A percentile compares a stretch with the other conserved stretches of the same genome.
These are phyloP conservation scores for rapeseed (Brassica napus) DNA, from an alignment of 345 rosid genomes.

Conservation along the genomic window Da-Ae NC_063448.1:56242501-56243000, in stretches of 20 bases:
- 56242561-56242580: conserved; percentile 70
- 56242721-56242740: conserved; percentile 34
- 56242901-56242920: background rate
- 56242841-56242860: conserved; percentile 14
- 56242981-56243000: background rate
- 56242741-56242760: conserved; percentile 27
- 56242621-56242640: conserved; percentile 50
- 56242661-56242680: conserved; percentile 29
- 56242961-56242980: background rate
- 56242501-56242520: conserved; percentile 52
- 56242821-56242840: conserved; percentile 32
- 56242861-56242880: conserved; percentile 15
- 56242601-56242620: conserved; percentile 69
- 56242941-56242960: background rate
- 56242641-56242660: background rate
- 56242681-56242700: conserved; percentile 11
- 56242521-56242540: conserved; percentile 76
- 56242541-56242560: conserved; percentile 83
- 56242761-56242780: conserved; percentile 39
- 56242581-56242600: conserved; percentile 52
- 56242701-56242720: conserved; percentile 15
- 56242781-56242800: conserved; percentile 39
- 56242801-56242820: conserved; percentile 36
- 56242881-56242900: conserved; percentile 19
- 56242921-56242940: conserved; percentile 19